Conservation (phyloP, 148 eudicot genomes). For the Fagopyrum esculentum region DNA sequence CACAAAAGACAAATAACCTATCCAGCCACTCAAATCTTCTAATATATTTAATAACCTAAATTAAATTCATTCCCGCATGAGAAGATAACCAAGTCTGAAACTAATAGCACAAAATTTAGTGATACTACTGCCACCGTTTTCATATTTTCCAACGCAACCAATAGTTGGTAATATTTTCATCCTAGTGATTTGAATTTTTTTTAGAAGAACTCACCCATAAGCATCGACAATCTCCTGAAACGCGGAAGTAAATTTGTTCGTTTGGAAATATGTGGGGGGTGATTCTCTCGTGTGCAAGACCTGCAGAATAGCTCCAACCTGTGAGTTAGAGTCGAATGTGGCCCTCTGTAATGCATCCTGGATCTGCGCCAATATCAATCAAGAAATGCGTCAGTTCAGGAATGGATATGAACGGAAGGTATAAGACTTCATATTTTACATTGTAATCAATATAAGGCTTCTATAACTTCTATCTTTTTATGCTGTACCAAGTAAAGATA, state of each 20-base stretch:
- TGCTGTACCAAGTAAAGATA: background rate
- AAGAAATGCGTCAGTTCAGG: slow-evolving; percentile 15
- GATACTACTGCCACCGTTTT: background rate
- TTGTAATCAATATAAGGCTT: background rate
- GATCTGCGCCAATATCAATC: slow-evolving; percentile 41
- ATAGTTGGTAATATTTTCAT: too few relatives aligned
- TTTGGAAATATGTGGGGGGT: slow-evolving; percentile 84
- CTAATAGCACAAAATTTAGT: background rate
- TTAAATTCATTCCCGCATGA: background rate
- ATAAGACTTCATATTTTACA: background rate
- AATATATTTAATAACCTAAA: too few relatives aligned
- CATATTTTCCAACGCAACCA: too few relatives aligned
- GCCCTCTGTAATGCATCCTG: slow-evolving; percentile 84
- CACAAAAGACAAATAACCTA: background rate
- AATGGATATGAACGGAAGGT: background rate
- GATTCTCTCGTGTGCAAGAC: slow-evolving; percentile 74
- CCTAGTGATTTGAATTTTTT: too few relatives aligned
- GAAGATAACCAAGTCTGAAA: background rate
- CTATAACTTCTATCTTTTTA: background rate
- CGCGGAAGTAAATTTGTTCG: slow-evolving; percentile 78
- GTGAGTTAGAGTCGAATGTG: slow-evolving; percentile 77
- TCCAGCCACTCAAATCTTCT: background rate
- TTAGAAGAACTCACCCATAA: slow-evolving; percentile 64
- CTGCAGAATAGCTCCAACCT: slow-evolving; percentile 89
- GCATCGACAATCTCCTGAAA: slow-evolving; percentile 95